phyloP scores from a whole-genome alignment of 257 asterid species.

The Lavandula angustifolia region DNA sequence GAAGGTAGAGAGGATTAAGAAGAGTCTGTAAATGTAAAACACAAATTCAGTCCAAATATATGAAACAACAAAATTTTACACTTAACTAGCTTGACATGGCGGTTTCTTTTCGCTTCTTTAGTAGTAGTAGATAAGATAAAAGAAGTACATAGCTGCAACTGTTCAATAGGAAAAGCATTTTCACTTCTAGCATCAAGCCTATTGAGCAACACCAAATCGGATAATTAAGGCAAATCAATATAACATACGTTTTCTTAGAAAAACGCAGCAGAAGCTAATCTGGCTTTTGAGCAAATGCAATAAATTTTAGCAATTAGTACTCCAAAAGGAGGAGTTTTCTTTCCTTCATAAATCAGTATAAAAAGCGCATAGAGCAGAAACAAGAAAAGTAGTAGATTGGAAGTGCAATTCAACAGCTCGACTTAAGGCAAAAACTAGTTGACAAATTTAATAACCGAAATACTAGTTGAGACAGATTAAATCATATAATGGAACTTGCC shows the following conservation, averaged over 20 bases:
- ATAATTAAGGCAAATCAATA: background rate
- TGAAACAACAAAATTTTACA: background rate
- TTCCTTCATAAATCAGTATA: too few relatives aligned
- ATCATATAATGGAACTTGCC: constrained; percentile 41
- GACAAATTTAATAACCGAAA: constrained; percentile 5
- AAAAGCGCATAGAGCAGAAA: too few relatives aligned
- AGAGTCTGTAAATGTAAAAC: constrained; percentile 60
- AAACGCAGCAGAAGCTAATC: too few relatives aligned
- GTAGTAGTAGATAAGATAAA: background rate
- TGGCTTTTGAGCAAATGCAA: background rate
- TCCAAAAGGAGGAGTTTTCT: too few relatives aligned
- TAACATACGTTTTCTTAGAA: background rate
- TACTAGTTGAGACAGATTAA: background rate
- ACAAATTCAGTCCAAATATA: constrained; percentile 18
- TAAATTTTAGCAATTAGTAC: background rate
- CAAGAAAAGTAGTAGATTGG: too few relatives aligned
- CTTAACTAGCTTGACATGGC: constrained; percentile 2
- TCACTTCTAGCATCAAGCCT: background rate
- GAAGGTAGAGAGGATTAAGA: constrained; percentile 90
- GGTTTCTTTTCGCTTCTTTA: background rate
- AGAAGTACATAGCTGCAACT: background rate
- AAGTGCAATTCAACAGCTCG: too few relatives aligned
- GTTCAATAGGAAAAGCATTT: constrained; percentile 12
- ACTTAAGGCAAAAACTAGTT: too few relatives aligned
- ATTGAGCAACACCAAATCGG: background rate